phyloP scores from a whole-genome alignment of 164 flowering plant species.

The Houttuynia cordata region DNA sequence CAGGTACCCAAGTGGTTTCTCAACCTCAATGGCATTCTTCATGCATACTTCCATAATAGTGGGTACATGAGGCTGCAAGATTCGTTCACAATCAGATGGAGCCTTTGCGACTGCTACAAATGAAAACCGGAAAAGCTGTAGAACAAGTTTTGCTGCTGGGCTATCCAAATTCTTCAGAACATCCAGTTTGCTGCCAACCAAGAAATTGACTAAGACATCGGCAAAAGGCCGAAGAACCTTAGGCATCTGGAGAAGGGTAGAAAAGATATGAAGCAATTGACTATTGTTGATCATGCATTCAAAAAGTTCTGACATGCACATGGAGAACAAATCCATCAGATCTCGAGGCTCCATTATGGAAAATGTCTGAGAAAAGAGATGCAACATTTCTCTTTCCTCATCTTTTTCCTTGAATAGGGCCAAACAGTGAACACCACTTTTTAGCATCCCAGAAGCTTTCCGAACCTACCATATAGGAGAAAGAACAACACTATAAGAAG shows the following conservation, averaged over 20 bases:
- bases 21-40: constrained; percentile 87
- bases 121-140: constrained; percentile 80
- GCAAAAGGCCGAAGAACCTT: constrained; percentile 88
- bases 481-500: background rate
- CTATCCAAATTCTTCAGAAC: constrained; percentile 79
- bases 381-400: constrained; percentile 86
- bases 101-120: constrained; percentile 87
- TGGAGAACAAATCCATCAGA: constrained; percentile 98
- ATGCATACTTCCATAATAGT: constrained; percentile 87
- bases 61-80: constrained; percentile 90
- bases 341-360: constrained; percentile 96
- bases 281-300: constrained; percentile 87
- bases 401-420: constrained; percentile 93
- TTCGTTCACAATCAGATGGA: constrained; percentile 88
- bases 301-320: constrained; percentile 95
- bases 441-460: constrained; percentile 91
- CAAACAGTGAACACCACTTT: constrained; percentile 93
- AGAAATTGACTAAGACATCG: constrained; percentile 90
- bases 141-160: constrained; percentile 75
- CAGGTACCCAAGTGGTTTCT: constrained; percentile 84
- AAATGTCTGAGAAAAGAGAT: constrained; percentile 71
- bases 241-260: constrained; percentile 66
- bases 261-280: constrained; percentile 81
- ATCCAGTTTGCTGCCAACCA: constrained; percentile 91
- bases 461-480: constrained; percentile 43